Percentiles rank a stretch among this genome's conserved stretches.
These are phyloP conservation scores for Diplodia seriata DNA, from an alignment of 2,329 filamentous ascomycete species.

Conservation along the genomic window DNA sequence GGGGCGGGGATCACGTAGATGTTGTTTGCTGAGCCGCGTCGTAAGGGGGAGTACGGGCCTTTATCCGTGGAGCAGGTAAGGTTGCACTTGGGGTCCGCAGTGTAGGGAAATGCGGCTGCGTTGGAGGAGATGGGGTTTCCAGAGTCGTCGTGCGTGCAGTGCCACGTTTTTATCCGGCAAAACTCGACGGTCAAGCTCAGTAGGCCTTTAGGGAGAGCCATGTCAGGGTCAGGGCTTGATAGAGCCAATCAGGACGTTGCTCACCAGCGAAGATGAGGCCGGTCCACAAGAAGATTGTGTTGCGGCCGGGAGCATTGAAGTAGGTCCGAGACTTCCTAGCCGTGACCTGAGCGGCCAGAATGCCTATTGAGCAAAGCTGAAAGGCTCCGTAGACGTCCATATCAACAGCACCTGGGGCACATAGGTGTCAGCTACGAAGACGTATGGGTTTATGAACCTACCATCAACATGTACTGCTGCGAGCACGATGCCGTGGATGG, in stretches of 20 bases:
- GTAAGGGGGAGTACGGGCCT: neutral
- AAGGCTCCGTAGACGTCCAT: neutral
- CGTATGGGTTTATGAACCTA: neutral
- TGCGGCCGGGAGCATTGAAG: neutral
- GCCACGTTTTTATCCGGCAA: neutral
- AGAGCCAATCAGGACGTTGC: no score
- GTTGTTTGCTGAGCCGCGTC: neutral
- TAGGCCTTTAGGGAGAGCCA: neutral
- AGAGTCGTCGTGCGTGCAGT: neutral
- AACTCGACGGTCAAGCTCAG: neutral
- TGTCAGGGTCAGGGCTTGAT: neutral
- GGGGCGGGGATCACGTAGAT: neutral
- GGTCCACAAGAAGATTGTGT: neutral
- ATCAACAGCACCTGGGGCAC: neutral
- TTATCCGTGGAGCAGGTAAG: neutral
- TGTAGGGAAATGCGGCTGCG: neutral
- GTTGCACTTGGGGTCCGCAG: neutral
- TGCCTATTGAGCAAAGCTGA: neutral
- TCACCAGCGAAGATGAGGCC: neutral
- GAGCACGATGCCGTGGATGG: neutral
- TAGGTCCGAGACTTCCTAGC: neutral
- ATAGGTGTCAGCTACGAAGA: neutral
- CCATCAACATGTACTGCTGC: neutral
- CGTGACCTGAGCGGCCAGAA: neutral
- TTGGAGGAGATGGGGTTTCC: neutral